phyloP scores from a whole-genome alignment of 73 alveolate species.

The Effrenium voratum region DNA sequence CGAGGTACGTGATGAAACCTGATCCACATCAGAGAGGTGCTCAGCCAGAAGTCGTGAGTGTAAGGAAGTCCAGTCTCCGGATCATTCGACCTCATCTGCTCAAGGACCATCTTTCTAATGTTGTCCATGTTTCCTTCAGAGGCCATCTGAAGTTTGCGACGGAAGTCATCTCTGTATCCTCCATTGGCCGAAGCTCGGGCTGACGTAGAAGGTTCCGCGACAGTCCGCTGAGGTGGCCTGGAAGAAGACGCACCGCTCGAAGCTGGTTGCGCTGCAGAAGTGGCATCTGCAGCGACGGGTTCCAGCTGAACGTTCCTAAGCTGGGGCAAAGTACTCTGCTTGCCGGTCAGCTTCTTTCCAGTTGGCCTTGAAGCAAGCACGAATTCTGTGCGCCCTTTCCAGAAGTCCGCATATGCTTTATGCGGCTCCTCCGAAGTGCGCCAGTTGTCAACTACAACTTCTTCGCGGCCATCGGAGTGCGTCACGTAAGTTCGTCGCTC shows the following conservation, averaged over 20 bases:
- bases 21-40: not conserved
- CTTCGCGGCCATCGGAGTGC: not conserved
- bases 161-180: too few species aligned
- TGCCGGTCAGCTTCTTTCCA: not conserved
- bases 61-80: not conserved
- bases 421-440: not conserved
- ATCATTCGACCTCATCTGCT: not conserved
- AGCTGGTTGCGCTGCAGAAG: too few species aligned
- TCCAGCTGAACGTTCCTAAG: too few species aligned
- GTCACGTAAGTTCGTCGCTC: not conserved
- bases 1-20: not conserved
- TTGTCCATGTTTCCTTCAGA: not conserved
- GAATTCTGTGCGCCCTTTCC: not conserved
- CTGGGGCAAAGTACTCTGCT: slow-evolving; percentile 1
- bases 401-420: not conserved
- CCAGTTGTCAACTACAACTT: not conserved
- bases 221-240: too few species aligned
- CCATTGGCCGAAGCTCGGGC: too few species aligned
- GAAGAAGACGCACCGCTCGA: too few species aligned
- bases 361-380: not conserved
- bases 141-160: too few species aligned
- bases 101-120: not conserved
- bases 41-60: slow-evolving; percentile 6
- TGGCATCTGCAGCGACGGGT: too few species aligned
- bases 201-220: too few species aligned